Percentiles rank a stretch among this genome's conserved stretches.
phyloP scores from a whole-genome alignment of 768 basidiomycete genomes.

The Amanita muscaria region DNA sequence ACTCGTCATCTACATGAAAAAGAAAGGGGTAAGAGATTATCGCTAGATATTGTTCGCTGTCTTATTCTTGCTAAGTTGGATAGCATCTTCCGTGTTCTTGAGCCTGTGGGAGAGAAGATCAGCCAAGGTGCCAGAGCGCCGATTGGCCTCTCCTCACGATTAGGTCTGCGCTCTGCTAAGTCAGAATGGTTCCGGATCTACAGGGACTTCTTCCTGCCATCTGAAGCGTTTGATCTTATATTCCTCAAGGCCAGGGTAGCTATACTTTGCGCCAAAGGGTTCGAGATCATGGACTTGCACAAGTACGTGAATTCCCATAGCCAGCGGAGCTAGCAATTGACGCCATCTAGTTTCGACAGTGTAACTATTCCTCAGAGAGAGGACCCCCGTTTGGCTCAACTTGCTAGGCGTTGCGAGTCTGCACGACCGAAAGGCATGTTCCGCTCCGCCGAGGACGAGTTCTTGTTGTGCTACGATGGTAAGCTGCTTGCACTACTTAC shows the following conservation, averaged over 20 bases:
- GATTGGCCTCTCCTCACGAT: constrained; percentile 60
- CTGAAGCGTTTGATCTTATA: constrained; percentile 82
- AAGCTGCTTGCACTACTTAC: constrained; percentile 12
- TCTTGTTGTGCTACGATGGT: constrained; percentile 87
- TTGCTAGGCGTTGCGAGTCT: constrained; percentile 75
- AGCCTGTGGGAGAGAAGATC: constrained; percentile 88
- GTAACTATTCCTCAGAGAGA: constrained; percentile 82
- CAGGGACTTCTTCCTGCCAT: constrained; percentile 89
- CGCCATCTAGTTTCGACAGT: constrained; percentile 55
- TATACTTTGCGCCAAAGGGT: constrained; percentile 88
- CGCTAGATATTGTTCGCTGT: neutral
- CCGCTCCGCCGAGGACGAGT: constrained; percentile 78
- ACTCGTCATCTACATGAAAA: constrained; percentile 93
- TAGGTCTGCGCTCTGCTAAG: constrained; percentile 69
- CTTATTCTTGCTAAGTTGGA: constrained; percentile 42
- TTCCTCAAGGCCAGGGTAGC: constrained; percentile 93
- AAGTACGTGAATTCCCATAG: constrained; percentile 49
- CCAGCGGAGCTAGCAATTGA: neutral
- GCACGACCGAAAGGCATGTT: constrained; percentile 87
- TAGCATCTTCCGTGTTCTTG: constrained; percentile 94
- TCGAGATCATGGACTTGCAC: constrained; percentile 94
- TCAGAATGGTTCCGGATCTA: constrained; percentile 96
- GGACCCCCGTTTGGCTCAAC: constrained; percentile 46
- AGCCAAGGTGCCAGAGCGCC: constrained; percentile 68
- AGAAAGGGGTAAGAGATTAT: constrained; percentile 53